Evolutionary conservation across 306 rosid genomes (phyloP).

Genomic region (Erythrophleum fordii): DNA sequence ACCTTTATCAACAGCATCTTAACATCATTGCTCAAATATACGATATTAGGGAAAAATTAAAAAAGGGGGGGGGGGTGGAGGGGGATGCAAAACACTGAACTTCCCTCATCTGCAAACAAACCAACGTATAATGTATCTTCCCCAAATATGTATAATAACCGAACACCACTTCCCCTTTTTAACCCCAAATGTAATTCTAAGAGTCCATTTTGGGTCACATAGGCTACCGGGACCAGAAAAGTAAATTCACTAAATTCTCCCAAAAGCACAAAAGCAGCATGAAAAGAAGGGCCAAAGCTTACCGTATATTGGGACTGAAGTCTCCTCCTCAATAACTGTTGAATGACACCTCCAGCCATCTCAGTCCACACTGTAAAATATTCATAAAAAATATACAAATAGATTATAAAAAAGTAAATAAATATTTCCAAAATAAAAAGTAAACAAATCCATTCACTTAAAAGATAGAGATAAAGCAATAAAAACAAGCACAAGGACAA

Average conservation of each 20-base stretch:
- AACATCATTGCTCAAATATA: background rate
- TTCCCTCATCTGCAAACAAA: background rate
- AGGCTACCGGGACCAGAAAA: background rate
- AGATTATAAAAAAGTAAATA: background rate
- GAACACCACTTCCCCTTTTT: background rate
- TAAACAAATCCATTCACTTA: background rate
- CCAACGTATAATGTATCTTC: background rate
- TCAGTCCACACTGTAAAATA: slow-evolving; percentile 23
- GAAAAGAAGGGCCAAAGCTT: slow-evolving; percentile 34
- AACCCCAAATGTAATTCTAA: background rate
- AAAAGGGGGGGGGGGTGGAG: too few species aligned
- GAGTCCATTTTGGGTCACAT: background rate
- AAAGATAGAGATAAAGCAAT: background rate
- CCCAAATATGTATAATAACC: background rate
- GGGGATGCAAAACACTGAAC: background rate
- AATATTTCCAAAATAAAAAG: background rate
- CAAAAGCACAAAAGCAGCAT: slow-evolving; percentile 5
- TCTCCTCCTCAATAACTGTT: slow-evolving; percentile 72
- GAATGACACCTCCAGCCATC: slow-evolving; percentile 90
- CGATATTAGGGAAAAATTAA: background rate
- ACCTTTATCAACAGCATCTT: background rate
- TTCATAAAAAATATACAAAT: background rate
- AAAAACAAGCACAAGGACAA: background rate
- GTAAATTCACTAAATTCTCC: background rate
- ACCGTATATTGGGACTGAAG: slow-evolving; percentile 65